Evolutionary conservation across 305 asterid genomes (phyloP).

Genomic region (Ruellia speciosa): DNA sequence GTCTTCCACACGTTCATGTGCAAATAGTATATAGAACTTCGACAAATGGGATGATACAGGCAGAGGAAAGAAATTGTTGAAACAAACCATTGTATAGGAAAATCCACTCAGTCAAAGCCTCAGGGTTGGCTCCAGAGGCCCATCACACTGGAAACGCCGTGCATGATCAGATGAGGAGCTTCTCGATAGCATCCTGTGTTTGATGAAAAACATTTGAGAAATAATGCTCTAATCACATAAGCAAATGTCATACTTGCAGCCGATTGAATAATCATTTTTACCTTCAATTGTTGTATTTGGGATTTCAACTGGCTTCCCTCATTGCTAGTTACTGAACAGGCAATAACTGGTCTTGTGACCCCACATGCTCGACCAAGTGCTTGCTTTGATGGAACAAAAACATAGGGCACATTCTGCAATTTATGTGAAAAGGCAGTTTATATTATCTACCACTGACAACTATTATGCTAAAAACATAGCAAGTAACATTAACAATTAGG

Average conservation of each 20-base stretch:
- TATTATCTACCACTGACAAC: no score
- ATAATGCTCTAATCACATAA: not conserved
- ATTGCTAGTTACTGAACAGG: slow-evolving; percentile 67
- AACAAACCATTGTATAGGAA: slow-evolving; percentile 20
- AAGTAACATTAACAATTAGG: no score
- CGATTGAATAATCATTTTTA: not conserved
- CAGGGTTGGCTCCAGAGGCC: slow-evolving; percentile 40
- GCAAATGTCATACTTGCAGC: not conserved
- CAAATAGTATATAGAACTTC: slow-evolving; percentile 17
- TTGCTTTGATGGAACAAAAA: slow-evolving; percentile 72
- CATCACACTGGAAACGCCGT: slow-evolving; percentile 47
- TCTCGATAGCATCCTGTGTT: slow-evolving; percentile 67
- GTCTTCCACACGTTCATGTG: slow-evolving; percentile 11
- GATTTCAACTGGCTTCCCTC: slow-evolving; percentile 73
- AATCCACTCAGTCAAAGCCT: slow-evolving; percentile 60
- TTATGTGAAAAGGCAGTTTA: not conserved
- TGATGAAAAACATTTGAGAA: not conserved
- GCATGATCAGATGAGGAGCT: slow-evolving; percentile 57
- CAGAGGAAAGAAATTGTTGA: not conserved
- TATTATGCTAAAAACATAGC: no score
- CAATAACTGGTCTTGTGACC: slow-evolving; percentile 66
- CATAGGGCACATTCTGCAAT: slow-evolving; percentile 71
- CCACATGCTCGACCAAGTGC: slow-evolving; percentile 83
- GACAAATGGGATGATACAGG: slow-evolving; percentile 23
- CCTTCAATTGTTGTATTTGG: slow-evolving; percentile 72